Percentiles rank a stretch among this genome's conserved stretches.
These are phyloP conservation scores for Neoscytalidium dimidiatum DNA, from an alignment of 2,329 filamentous ascomycete genomes.

Conservation along the genomic window DNA sequence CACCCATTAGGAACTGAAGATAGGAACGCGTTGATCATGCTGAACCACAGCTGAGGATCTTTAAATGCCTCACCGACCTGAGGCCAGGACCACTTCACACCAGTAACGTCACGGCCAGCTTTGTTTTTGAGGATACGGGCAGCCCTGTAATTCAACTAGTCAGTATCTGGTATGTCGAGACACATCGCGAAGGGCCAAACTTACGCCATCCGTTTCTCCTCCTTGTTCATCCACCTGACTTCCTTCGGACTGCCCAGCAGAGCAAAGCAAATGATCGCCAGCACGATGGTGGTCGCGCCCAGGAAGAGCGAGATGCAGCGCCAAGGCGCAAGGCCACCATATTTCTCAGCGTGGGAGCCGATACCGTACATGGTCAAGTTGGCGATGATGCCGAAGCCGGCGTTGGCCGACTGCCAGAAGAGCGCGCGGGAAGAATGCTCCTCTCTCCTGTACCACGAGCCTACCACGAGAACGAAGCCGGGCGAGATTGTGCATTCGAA, in stretches of 20 bases:
- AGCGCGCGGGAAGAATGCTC: slow-evolving; percentile 38
- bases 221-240: slow-evolving; percentile 25
- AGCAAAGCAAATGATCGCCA: slow-evolving; percentile 24
- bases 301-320: slow-evolving; percentile 18
- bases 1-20: slow-evolving; percentile 20
- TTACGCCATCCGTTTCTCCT: slow-evolving; percentile 20
- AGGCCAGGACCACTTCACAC: slow-evolving; percentile 18
- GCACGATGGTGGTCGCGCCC: slow-evolving; percentile 23
- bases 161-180: background rate
- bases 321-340: slow-evolving; percentile 17
- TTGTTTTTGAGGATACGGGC: slow-evolving; percentile 17
- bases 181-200: background rate
- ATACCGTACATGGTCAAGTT: slow-evolving; percentile 20
- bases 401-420: slow-evolving; percentile 41
- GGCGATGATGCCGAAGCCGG: slow-evolving; percentile 31
- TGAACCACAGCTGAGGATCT: slow-evolving; percentile 19
- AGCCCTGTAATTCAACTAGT: background rate
- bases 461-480: slow-evolving; percentile 37
- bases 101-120: slow-evolving; percentile 16
- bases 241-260: slow-evolving; percentile 29
- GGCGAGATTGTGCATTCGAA: slow-evolving; percentile 42
- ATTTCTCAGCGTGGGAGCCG: slow-evolving; percentile 11
- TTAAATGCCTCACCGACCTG: slow-evolving; percentile 16
- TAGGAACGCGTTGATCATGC: slow-evolving; percentile 18
- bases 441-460: slow-evolving; percentile 37